Percentiles rank a stretch among this genome's conserved stretches.
These are phyloP conservation scores for Epichloe typhina DNA, from an alignment of 2,329 filamentous ascomycete species.

Conservation along the genomic window DNA sequence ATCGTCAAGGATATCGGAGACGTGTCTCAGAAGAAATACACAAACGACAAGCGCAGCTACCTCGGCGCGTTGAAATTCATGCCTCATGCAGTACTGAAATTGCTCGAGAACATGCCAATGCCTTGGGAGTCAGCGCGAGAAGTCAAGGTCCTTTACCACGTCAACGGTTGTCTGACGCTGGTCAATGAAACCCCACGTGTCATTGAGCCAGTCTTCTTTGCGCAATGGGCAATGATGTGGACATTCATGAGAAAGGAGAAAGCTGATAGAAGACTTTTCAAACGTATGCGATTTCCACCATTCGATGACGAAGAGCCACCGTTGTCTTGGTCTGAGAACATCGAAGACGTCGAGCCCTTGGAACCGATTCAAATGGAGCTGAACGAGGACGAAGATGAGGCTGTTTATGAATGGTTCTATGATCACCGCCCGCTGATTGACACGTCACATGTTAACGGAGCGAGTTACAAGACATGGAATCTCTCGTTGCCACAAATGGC, in stretches of 20 bases:
- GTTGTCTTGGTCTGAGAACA: conserved; percentile 95
- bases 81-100: conserved; percentile 94
- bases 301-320: conserved; percentile 98
- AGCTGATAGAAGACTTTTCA: conserved; percentile 89
- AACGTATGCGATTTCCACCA: conserved; percentile 96
- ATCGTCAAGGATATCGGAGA: conserved; percentile 98
- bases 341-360: conserved; percentile 93
- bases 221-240: conserved; percentile 99
- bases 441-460: conserved; percentile 86
- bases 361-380: conserved; percentile 99
- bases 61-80: conserved; percentile 97
- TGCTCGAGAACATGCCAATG: conserved; percentile 99
- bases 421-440: conserved; percentile 85
- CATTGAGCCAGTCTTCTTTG: conserved; percentile 94
- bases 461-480: conserved; percentile 96
- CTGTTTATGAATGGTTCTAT: conserved; percentile 95
- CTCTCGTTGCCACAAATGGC: conserved; percentile 90
- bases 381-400: conserved; percentile 81
- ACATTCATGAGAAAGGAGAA: conserved; percentile 96
- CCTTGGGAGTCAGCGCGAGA: conserved; percentile 95
- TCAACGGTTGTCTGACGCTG: conserved; percentile 91
- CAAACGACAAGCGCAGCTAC: conserved; percentile 95
- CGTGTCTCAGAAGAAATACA: conserved; percentile 98
- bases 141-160: conserved; percentile 95
- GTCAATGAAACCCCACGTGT: conserved; percentile 96